These are phyloP conservation scores for Raddia guianensis DNA, from an alignment of 176 grass and related monocot species.

Conservation along the genomic window DNA sequence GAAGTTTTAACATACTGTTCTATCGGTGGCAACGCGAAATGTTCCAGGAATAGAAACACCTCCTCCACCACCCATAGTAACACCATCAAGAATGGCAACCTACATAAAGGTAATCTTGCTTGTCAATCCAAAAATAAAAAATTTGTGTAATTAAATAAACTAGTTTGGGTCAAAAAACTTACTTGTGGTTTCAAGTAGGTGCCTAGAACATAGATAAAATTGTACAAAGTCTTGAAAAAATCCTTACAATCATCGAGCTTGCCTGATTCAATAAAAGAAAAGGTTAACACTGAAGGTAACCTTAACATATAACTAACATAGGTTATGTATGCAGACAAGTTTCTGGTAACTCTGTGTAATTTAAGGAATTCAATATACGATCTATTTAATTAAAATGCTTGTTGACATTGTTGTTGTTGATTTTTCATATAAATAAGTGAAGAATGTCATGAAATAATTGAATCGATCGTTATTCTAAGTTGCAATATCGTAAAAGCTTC, in stretches of 20 bases:
- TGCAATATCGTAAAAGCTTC: background rate
- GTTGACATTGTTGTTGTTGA: background rate
- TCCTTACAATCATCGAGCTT: slow-evolving; percentile 78
- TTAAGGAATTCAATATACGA: slow-evolving; percentile 11
- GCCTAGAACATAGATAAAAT: slow-evolving; percentile 87
- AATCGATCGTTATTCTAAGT: background rate
- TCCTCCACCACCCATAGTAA: slow-evolving; percentile 95
- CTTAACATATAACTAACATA: background rate
- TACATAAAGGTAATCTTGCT: slow-evolving; percentile 30
- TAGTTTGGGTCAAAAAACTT: slow-evolving; percentile 41
- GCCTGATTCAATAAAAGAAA: slow-evolving; percentile 47
- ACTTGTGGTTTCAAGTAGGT: slow-evolving; percentile 98
- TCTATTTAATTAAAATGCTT: background rate
- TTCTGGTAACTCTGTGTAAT: background rate
- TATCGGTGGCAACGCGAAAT: slow-evolving; percentile 92
- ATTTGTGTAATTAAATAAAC: slow-evolving; percentile 13
- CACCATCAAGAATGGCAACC: slow-evolving; percentile 85
- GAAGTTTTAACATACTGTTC: slow-evolving; percentile 59
- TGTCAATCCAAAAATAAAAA: slow-evolving; percentile 25
- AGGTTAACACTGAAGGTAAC: slow-evolving; percentile 1
- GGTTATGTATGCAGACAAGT: background rate
- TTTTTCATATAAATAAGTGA: slow-evolving; percentile 12
- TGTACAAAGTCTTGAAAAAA: slow-evolving; percentile 91
- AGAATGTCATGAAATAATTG: background rate
- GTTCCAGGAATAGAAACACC: slow-evolving; percentile 96